Conservation (phyloP, 208 protist species). For the Wallacemonas rigidus region DNA sequence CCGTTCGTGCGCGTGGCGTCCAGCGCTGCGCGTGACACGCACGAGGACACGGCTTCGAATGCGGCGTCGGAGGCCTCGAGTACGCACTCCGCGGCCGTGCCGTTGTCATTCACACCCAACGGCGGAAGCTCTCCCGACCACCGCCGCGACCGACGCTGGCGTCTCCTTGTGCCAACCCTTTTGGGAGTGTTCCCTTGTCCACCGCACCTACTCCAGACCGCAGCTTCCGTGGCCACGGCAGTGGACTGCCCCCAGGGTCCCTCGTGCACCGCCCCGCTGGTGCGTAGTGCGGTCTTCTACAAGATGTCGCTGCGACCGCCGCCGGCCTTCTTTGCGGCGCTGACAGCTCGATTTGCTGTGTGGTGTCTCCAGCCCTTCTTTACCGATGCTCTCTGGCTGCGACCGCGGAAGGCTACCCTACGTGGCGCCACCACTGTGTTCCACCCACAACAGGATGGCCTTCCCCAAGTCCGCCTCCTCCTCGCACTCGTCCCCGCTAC, state of each 20-base stretch:
- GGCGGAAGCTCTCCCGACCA: background rate
- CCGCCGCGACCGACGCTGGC: constrained; percentile 4
- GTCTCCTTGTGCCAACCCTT: constrained; percentile 2
- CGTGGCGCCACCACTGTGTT: background rate
- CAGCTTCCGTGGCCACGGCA: background rate
- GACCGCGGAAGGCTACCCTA: background rate
- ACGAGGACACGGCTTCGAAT: constrained; percentile 1
- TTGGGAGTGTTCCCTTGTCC: background rate
- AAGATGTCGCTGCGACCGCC: background rate
- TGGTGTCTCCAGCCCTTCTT: constrained; percentile 8
- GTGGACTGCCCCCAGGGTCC: background rate
- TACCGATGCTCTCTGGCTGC: constrained; percentile 7
- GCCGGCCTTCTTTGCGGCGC: background rate
- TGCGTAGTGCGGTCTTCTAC: constrained; percentile 1
- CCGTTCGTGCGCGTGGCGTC: constrained; percentile 11
- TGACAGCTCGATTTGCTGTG: background rate
- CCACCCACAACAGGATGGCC: background rate
- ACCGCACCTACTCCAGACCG: constrained; percentile 7
- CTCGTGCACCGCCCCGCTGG: background rate
- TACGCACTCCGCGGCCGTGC: background rate
- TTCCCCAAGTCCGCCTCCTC: background rate
- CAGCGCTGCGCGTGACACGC: background rate
- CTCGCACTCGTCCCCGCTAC: constrained; percentile 2
- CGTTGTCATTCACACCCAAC: background rate
- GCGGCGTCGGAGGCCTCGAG: constrained; percentile 1